Conservation (phyloP, 768 basidiomycete species). For the Mycena pura region DNA sequence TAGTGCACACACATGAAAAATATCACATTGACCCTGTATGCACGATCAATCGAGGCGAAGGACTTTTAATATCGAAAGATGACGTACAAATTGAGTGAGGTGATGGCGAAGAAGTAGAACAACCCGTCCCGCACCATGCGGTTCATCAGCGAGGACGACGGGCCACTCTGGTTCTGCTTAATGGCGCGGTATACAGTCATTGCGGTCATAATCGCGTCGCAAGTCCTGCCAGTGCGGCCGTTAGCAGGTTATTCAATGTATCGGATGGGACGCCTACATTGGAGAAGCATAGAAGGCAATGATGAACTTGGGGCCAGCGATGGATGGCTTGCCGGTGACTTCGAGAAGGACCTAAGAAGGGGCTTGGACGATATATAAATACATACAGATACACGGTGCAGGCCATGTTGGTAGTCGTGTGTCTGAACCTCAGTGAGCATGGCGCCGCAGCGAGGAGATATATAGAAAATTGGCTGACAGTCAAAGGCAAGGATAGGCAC, state of each 20-base stretch:
- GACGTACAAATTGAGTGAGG: conserved; percentile 21
- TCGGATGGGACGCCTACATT: conserved; percentile 17
- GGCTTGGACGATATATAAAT: too few relatives aligned
- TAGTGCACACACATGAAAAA: conserved; percentile 26
- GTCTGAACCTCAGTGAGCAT: conserved; percentile 10
- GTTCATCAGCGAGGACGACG: conserved; percentile 19
- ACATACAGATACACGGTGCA: conserved; percentile 20
- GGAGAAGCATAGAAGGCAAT: conserved; percentile 27
- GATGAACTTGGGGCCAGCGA: conserved; percentile 26
- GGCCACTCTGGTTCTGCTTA: conserved; percentile 8
- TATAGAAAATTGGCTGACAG: conserved; percentile 3
- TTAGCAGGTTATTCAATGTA: too few relatives aligned
- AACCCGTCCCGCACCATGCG: conserved; percentile 24
- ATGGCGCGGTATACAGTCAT: conserved; percentile 18
- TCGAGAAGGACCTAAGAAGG: not conserved
- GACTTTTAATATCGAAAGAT: not conserved
- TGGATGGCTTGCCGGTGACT: conserved; percentile 26
- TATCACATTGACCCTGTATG: conserved; percentile 21
- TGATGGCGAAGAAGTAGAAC: conserved; percentile 25
- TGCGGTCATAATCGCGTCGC: conserved; percentile 23
- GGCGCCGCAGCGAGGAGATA: not conserved
- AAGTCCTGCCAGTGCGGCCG: conserved; percentile 9
- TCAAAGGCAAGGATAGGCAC: conserved; percentile 25
- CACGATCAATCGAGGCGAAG: not conserved
- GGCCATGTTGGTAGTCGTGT: conserved; percentile 24